These are phyloP conservation scores for Pseudogymnoascus sp. DNA, from an alignment of 2,329 filamentous ascomycete genomes.

Conservation along the genomic window DNA sequence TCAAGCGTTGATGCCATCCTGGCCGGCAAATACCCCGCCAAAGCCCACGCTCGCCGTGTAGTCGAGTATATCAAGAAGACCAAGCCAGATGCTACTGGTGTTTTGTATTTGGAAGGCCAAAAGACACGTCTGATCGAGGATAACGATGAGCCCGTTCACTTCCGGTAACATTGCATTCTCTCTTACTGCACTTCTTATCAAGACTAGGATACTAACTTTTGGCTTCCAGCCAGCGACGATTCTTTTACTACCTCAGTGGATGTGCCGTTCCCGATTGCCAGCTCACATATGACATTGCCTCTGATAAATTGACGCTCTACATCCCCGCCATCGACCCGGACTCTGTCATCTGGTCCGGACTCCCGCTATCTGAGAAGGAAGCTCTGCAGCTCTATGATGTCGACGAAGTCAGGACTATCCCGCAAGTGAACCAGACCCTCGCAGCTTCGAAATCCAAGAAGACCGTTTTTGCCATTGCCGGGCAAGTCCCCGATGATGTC, in stretches of 20 bases:
- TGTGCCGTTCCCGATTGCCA: constrained; percentile 72
- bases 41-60: constrained; percentile 78
- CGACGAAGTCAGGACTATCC: constrained; percentile 65
- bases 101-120: constrained; percentile 84
- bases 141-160: constrained; percentile 74
- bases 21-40: constrained; percentile 68
- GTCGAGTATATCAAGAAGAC: constrained; percentile 65
- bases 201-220: constrained; percentile 13
- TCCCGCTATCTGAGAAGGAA: constrained; percentile 69
- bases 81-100: constrained; percentile 55
- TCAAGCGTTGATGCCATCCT: constrained; percentile 34
- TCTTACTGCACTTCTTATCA: not conserved
- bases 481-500: constrained; percentile 65
- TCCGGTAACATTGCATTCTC: constrained; percentile 48
- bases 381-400: constrained; percentile 72
- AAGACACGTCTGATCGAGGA: constrained; percentile 78
- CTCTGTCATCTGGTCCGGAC: constrained; percentile 84
- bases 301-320: constrained; percentile 71
- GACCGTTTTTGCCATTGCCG: constrained; percentile 67
- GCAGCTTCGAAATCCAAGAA: constrained; percentile 35
- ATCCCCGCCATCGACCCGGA: constrained; percentile 86
- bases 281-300: constrained; percentile 70
- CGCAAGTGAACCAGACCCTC: constrained; percentile 63
- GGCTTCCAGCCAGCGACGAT: constrained; percentile 65
- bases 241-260: constrained; percentile 92